Conservation (phyloP, 2,329 filamentous ascomycete genomes). For the Ceratocystis eucalypticola region DNA sequence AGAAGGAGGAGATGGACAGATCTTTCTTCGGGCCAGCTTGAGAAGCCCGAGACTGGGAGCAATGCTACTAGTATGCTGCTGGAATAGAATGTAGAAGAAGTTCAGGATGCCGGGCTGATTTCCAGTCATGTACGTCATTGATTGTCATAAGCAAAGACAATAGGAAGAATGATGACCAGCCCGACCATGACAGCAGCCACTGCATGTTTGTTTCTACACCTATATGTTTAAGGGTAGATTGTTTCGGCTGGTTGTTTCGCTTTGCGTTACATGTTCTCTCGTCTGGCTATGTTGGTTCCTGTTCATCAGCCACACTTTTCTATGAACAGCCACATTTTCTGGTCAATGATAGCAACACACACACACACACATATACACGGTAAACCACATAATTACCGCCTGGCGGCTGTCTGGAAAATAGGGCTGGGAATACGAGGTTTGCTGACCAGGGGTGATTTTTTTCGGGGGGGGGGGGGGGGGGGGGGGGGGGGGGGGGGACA, state of each 20-base stretch:
- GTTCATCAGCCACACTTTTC: not conserved
- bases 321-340: slow-evolving; percentile 1
- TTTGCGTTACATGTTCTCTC: not conserved
- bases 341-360: not conserved
- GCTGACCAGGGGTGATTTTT: slow-evolving; percentile 7
- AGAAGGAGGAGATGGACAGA: not conserved
- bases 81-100: not conserved
- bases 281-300: not conserved
- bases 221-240: not conserved
- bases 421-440: slow-evolving; percentile 18
- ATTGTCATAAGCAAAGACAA: not conserved
- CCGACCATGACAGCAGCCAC: not conserved
- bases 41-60: not conserved
- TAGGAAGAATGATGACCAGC: not conserved
- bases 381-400: not conserved
- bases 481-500: not conserved
- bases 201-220: not conserved
- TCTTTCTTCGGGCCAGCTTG: not conserved
- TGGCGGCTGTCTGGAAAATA: slow-evolving; percentile 9
- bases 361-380: not conserved
- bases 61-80: not conserved
- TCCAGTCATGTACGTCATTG: not conserved
- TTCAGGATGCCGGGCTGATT: not conserved
- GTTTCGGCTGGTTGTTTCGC: not conserved
- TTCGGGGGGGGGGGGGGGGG: not conserved